phyloP scores from a whole-genome alignment of 164 flowering plant genomes.

The Macadamia tetraphylla region DNA sequence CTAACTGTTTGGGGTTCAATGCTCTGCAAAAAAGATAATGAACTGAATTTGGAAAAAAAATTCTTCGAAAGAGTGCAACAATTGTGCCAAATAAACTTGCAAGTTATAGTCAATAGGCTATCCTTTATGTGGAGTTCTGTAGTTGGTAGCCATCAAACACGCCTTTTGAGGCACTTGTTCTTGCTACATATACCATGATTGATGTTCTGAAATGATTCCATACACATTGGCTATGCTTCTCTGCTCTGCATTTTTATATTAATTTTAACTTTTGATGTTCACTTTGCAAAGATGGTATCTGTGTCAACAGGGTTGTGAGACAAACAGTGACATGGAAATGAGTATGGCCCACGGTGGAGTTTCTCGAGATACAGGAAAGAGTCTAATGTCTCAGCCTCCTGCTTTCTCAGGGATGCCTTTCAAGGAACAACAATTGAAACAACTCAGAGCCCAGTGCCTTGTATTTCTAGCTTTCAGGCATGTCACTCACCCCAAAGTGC shows the following conservation, averaged over 20 bases:
- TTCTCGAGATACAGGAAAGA: slow-evolving; percentile 59
- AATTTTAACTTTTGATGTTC: not conserved
- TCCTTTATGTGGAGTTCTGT: not conserved
- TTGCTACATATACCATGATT: not conserved
- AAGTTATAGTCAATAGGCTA: too few relatives aligned
- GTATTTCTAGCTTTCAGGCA: slow-evolving; percentile 94
- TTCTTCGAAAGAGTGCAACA: too few relatives aligned
- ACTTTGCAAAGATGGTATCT: not conserved
- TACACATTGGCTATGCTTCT: not conserved
- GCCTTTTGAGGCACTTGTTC: not conserved
- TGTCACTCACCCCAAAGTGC: not conserved
- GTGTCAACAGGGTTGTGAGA: slow-evolving; percentile 33
- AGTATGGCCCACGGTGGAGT: slow-evolving; percentile 26
- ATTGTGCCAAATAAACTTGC: too few relatives aligned
- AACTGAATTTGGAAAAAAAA: too few relatives aligned
- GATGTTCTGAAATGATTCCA: not conserved
- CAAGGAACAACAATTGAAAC: slow-evolving; percentile 89
- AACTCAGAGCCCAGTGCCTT: slow-evolving; percentile 97
- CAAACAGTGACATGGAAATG: slow-evolving; percentile 30
- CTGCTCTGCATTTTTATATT: not conserved
- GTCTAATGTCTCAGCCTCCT: slow-evolving; percentile 34
- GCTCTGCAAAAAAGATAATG: too few relatives aligned
- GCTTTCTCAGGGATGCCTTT: slow-evolving; percentile 49
- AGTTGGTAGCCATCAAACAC: not conserved
- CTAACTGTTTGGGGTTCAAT: too few relatives aligned